Percentiles rank a stretch among this genome's conserved stretches.
Evolutionary conservation across 306 rosid species (phyloP).

Genomic region (Gastrolobium bilobum): DNA sequence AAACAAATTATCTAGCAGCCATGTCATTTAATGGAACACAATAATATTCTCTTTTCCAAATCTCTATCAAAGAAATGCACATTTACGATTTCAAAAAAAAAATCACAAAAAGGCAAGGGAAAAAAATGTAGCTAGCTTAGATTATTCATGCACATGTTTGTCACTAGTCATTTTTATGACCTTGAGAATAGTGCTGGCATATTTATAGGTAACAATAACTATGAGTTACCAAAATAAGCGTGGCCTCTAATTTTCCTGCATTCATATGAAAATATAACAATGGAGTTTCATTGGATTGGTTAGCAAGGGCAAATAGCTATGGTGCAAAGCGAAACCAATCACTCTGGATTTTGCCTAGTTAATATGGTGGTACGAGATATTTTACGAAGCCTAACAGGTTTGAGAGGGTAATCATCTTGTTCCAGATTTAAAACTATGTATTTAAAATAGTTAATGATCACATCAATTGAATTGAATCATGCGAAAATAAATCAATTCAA

Average conservation of each 20-base stretch:
- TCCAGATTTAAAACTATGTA: background rate
- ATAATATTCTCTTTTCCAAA: background rate
- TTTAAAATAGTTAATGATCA: background rate
- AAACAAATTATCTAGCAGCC: conserved; percentile 12
- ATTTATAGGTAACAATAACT: conserved; percentile 20
- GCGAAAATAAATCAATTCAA: conserved; percentile 15
- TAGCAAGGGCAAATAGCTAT: conserved; percentile 20
- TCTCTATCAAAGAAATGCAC: background rate
- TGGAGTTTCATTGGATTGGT: conserved; percentile 15
- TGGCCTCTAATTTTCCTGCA: conserved; percentile 7
- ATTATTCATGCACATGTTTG: background rate
- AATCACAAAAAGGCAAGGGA: background rate
- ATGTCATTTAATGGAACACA: conserved; percentile 7
- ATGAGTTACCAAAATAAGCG: background rate
- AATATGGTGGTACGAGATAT: conserved; percentile 12
- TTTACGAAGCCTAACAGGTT: background rate
- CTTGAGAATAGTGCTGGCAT: background rate
- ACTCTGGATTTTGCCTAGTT: background rate
- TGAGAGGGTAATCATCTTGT: conserved; percentile 2
- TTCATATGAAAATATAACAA: background rate
- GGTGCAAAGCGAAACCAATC: background rate
- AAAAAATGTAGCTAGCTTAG: background rate
- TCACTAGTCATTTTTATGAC: background rate
- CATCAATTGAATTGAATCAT: conserved; percentile 15
- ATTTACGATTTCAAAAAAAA: background rate